Evolutionary conservation across 108 stramenopile genomes (phyloP).

Genomic region (Cyclotella choctawhatcheeana): DNA sequence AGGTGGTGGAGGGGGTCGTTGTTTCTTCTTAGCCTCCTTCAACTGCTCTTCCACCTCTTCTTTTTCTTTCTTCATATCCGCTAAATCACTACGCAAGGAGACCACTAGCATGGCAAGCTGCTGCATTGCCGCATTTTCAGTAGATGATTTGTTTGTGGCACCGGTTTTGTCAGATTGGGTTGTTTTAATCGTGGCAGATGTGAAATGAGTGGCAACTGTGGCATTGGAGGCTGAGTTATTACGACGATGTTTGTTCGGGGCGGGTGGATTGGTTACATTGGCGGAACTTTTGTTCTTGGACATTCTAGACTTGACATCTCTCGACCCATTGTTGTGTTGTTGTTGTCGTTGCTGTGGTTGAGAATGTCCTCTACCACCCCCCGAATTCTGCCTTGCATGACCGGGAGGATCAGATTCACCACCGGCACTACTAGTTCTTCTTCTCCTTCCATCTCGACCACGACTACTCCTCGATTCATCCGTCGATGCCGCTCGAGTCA

Average conservation of each 20-base stretch:
- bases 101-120: constrained; percentile 46
- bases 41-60: constrained; percentile 33
- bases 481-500: neutral
- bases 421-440: neutral
- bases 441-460: neutral
- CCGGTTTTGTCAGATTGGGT: neutral
- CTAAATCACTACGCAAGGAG: constrained; percentile 31
- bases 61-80: constrained; percentile 15
- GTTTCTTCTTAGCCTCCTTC: neutral
- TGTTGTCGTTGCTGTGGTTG: neutral
- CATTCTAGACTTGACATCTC: too few species aligned
- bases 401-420: too few species aligned
- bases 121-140: constrained; percentile 48
- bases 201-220: neutral
- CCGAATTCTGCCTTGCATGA: too few species aligned
- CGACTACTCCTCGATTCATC: too few species aligned
- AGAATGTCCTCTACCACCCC: neutral
- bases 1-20: neutral
- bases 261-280: neutral
- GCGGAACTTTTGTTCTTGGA: neutral
- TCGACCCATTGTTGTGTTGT: neutral
- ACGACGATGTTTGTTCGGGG: neutral
- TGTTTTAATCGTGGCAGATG: neutral
- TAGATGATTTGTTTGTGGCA: neutral
- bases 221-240: neutral